A percentile compares a stretch with the other conserved stretches of the same genome.
phyloP scores from a whole-genome alignment of 1,284 basidiomycete species.

The Ustilago nuda region DNA sequence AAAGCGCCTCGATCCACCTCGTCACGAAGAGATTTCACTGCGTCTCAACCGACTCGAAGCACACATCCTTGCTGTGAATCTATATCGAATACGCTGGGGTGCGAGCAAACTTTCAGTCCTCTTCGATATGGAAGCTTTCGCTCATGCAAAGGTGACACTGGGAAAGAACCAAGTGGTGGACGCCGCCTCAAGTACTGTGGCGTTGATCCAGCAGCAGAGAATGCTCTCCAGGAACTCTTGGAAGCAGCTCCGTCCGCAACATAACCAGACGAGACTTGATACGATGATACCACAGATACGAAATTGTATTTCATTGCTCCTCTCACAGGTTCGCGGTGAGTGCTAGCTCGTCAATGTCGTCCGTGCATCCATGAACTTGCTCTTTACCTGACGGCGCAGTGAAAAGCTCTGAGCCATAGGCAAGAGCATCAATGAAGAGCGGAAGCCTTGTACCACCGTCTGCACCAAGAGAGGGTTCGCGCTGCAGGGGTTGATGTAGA shows the following conservation, averaged over 20 bases:
- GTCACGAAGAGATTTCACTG: conserved; percentile 15
- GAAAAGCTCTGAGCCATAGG: conserved; percentile 51
- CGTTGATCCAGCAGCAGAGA: conserved; percentile 11
- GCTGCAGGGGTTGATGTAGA: conserved; percentile 3
- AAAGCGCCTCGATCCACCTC: conserved; percentile 18
- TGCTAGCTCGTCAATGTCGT: conserved; percentile 23
- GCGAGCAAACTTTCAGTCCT: conserved; percentile 14
- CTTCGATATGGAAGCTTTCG: conserved; percentile 14
- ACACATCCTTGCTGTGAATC: conserved; percentile 23
- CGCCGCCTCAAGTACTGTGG: conserved; percentile 13
- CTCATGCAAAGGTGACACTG: conserved; percentile 9
- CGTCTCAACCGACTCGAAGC: conserved; percentile 26
- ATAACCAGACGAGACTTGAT: background rate
- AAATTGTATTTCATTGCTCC: background rate
- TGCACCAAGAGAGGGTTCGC: conserved; percentile 49
- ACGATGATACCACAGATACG: background rate
- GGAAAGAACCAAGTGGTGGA: conserved; percentile 9
- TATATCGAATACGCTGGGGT: conserved; percentile 31
- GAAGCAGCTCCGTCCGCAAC: conserved; percentile 7
- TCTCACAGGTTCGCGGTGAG: conserved; percentile 28
- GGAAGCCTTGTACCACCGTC: conserved; percentile 53
- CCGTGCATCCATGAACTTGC: background rate
- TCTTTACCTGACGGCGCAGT: background rate
- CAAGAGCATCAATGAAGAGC: conserved; percentile 58
- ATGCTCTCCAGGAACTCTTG: conserved; percentile 9